Conservation (phyloP, 2,329 filamentous ascomycete species). For the Harringtonia aguacate region DNA sequence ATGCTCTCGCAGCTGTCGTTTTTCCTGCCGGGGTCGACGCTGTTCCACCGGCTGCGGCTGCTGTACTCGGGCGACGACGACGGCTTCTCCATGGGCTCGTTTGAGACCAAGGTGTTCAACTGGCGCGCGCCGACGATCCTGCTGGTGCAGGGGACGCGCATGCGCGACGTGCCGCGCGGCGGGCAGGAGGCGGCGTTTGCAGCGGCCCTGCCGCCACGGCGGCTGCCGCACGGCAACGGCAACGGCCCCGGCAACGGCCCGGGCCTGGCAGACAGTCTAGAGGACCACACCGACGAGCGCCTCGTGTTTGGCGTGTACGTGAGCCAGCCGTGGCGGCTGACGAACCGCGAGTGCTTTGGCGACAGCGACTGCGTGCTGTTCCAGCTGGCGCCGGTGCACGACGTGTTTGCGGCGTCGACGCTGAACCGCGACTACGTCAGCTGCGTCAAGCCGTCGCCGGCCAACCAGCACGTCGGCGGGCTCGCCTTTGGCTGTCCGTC, state of each 20-base stretch:
- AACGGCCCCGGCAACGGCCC: neutral
- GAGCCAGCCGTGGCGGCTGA: slow-evolving; percentile 57
- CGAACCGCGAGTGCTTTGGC: slow-evolving; percentile 58
- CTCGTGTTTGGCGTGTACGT: slow-evolving; percentile 60
- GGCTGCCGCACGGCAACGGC: slow-evolving; percentile 38
- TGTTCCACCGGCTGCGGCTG: slow-evolving; percentile 55
- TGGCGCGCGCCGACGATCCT: slow-evolving; percentile 67
- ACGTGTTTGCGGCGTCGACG: slow-evolving; percentile 56
- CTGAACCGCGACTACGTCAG: slow-evolving; percentile 58
- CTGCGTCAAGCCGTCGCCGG: slow-evolving; percentile 47
- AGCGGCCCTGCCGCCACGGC: slow-evolving; percentile 51
- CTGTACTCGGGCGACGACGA: slow-evolving; percentile 61
- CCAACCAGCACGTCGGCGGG: slow-evolving; percentile 43
- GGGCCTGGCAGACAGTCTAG: neutral
- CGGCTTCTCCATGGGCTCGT: slow-evolving; percentile 68
- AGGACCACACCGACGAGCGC: slow-evolving; percentile 17
- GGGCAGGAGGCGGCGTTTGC: slow-evolving; percentile 47
- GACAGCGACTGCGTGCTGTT: slow-evolving; percentile 54
- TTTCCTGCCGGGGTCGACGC: slow-evolving; percentile 52
- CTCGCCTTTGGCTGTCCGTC: slow-evolving; percentile 56
- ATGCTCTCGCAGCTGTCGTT: slow-evolving; percentile 61
- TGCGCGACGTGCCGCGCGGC: slow-evolving; percentile 35
- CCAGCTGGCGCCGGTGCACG: slow-evolving; percentile 60
- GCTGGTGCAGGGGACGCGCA: slow-evolving; percentile 54
- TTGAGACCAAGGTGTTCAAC: slow-evolving; percentile 65